Conservation (phyloP, 2,329 filamentous ascomycete genomes). For the Sarocladiaceae sp. region DNA sequence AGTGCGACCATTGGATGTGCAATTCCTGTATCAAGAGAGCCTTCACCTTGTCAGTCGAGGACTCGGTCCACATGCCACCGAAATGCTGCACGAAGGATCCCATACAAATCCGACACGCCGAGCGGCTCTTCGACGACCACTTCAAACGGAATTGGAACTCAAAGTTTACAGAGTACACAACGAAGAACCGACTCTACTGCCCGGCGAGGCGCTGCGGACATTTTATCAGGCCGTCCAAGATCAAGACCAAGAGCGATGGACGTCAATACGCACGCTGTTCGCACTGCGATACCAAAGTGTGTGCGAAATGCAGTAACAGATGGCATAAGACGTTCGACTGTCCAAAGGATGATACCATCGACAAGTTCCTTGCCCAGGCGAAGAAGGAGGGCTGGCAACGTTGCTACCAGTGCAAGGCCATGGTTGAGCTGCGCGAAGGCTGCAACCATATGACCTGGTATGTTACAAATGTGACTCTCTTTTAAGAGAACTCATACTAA, state of each 20-base stretch:
- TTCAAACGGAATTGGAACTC: conserved; percentile 79
- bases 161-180: conserved; percentile 71
- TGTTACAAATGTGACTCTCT: conserved; percentile 22
- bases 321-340: conserved; percentile 68
- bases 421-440: conserved; percentile 75
- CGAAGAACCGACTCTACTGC: conserved; percentile 71
- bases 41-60: conserved; percentile 69
- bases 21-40: conserved; percentile 65
- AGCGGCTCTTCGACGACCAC: conserved; percentile 62
- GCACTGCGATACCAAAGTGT: conserved; percentile 68
- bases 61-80: conserved; percentile 79
- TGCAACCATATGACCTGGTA: conserved; percentile 88
- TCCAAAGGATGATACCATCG: conserved; percentile 62
- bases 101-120: conserved; percentile 71
- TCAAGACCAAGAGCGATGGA: conserved; percentile 50
- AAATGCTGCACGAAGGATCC: conserved; percentile 68
- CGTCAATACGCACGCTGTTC: conserved; percentile 64
- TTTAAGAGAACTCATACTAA: background rate
- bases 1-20: conserved; percentile 79
- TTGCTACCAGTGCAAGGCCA: conserved; percentile 65
- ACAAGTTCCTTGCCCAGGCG: conserved; percentile 56
- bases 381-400: conserved; percentile 66
- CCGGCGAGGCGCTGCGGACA: conserved; percentile 65
- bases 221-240: conserved; percentile 70
- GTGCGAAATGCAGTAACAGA: conserved; percentile 64